Conservation (phyloP, 306 rosid species). For the Mimosa pudica region DNA sequence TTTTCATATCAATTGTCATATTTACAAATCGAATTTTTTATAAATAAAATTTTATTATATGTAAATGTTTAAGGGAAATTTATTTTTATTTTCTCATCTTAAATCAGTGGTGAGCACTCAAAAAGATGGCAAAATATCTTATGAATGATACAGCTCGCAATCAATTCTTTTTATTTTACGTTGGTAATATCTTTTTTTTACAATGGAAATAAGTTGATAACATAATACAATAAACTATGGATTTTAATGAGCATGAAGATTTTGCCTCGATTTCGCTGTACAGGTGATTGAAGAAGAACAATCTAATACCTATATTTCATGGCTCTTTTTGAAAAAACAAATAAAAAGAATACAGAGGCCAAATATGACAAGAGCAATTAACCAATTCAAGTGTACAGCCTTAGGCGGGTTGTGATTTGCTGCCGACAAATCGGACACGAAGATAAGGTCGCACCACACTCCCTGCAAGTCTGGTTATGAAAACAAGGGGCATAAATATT, state of each 20-base stretch:
- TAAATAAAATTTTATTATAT: too few species aligned
- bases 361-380: neutral
- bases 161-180: neutral
- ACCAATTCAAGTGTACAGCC: conserved; percentile 56
- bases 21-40: too few species aligned
- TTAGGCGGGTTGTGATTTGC: conserved; percentile 73
- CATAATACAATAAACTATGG: neutral
- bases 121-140: neutral
- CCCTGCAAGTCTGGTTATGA: conserved; percentile 78
- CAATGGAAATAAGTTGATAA: neutral
- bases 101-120: neutral
- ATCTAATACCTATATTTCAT: neutral
- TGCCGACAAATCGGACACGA: conserved; percentile 81
- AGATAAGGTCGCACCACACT: conserved; percentile 66
- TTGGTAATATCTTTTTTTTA: too few species aligned
- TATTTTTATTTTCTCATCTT: neutral
- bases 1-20: too few species aligned
- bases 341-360: neutral
- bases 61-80: neutral
- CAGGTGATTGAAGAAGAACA: neutral
- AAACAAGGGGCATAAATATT: conserved; percentile 19
- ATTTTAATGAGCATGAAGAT: neutral
- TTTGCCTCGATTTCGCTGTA: conserved; percentile 5
- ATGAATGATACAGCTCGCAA: neutral
- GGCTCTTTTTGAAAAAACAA: neutral